Conservation (phyloP, 495 filamentous ascomycete species). For the Bathelium albidoporum region DNA sequence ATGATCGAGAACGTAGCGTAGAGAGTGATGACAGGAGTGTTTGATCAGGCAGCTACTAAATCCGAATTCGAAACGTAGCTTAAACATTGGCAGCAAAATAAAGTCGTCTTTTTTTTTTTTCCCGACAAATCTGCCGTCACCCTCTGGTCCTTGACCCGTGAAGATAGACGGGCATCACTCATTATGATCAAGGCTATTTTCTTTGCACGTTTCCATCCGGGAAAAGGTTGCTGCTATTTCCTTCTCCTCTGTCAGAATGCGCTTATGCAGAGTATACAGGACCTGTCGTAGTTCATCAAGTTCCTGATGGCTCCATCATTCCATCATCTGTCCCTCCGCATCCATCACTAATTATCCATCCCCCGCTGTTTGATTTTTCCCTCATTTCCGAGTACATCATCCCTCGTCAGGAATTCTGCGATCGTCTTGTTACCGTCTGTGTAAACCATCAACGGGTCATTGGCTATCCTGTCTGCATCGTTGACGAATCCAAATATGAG, state of each 20-base stretch:
- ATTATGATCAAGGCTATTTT: constrained; percentile 97
- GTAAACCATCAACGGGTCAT: constrained; percentile 65
- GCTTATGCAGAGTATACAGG: constrained; percentile 40
- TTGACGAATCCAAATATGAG: constrained; percentile 40
- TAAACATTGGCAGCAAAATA: too few relatives aligned
- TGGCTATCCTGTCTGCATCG: constrained; percentile 81
- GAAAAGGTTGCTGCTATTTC: constrained; percentile 51
- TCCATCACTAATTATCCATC: constrained; percentile 39
- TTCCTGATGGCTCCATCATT: constrained; percentile 64
- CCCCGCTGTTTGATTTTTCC: constrained; percentile 70
- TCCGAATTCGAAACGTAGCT: too few relatives aligned
- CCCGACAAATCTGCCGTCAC: too few relatives aligned
- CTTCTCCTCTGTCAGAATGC: constrained; percentile 11
- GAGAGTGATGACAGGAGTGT: too few relatives aligned
- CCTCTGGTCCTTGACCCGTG: too few relatives aligned
- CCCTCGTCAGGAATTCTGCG: constrained; percentile 82
- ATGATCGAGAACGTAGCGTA: too few relatives aligned
- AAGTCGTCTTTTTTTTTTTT: too few relatives aligned
- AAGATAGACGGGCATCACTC: too few relatives aligned
- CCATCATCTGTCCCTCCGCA: constrained; percentile 39
- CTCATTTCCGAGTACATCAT: constrained; percentile 83
- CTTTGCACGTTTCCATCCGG: constrained; percentile 83
- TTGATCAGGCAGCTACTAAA: too few relatives aligned
- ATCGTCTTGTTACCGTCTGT: constrained; percentile 71
- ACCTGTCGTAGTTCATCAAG: constrained; percentile 66